Percentiles rank a stretch among this genome's conserved stretches.
These are phyloP conservation scores for Picochlorum sp. DNA, from an alignment of 139 green algal species.

Conservation along the genomic window DNA sequence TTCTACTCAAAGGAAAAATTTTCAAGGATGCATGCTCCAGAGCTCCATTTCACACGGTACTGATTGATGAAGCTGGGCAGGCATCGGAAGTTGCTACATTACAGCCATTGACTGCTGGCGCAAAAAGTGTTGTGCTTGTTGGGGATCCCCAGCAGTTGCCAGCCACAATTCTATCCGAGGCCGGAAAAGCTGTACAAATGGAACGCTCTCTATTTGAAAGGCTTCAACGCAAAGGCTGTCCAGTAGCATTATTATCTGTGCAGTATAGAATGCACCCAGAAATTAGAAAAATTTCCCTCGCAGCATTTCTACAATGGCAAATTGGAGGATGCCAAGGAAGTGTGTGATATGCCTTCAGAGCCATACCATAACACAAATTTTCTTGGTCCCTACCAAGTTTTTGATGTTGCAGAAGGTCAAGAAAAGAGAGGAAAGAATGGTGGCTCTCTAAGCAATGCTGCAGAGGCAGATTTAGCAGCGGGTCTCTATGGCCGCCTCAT, in stretches of 20 bases:
- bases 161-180: conserved; percentile 70
- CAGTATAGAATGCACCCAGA: conserved; percentile 92
- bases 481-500: conserved; percentile 59
- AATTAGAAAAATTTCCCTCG: conserved; percentile 75
- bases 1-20: conserved; percentile 48
- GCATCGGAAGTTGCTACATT: conserved; percentile 72
- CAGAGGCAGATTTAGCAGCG: conserved; percentile 62
- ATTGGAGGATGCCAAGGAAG: conserved; percentile 33
- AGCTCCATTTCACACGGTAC: conserved; percentile 41
- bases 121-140: conserved; percentile 63
- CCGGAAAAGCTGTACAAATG: conserved; percentile 48
- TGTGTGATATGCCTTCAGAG: conserved; percentile 12
- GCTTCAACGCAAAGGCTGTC: conserved; percentile 39
- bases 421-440: conserved; percentile 25
- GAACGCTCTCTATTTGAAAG: conserved; percentile 82
- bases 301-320: conserved; percentile 69
- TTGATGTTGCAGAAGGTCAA: conserved; percentile 60
- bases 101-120: conserved; percentile 71
- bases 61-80: conserved; percentile 94
- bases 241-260: conserved; percentile 49
- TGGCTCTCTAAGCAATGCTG: conserved; percentile 40
- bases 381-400: conserved; percentile 81
- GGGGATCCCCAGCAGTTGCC: conserved; percentile 91
- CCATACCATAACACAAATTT: conserved; percentile 45
- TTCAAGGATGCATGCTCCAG: conserved; percentile 14